Conservation (phyloP, 805 yeast species). For the Ogataea methanolica region DNA sequence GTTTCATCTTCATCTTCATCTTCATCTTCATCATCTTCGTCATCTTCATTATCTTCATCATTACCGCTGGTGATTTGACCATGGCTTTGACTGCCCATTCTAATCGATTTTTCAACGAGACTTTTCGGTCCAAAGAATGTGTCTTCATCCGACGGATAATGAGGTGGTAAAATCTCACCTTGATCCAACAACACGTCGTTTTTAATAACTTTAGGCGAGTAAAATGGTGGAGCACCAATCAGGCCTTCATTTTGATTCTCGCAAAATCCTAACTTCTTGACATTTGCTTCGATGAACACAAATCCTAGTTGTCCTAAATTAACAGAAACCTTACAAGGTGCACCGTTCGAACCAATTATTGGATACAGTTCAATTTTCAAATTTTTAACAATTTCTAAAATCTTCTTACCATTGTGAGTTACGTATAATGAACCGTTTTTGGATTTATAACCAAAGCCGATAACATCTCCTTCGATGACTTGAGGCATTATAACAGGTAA, state of each 20-base stretch:
- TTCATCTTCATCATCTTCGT: background rate
- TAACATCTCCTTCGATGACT: slow-evolving; percentile 46
- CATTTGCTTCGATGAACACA: slow-evolving; percentile 86
- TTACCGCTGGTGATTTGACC: background rate
- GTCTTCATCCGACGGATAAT: slow-evolving; percentile 58
- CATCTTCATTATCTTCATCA: background rate
- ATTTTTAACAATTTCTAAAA: slow-evolving; percentile 46
- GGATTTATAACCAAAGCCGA: slow-evolving; percentile 51
- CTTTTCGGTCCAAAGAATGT: slow-evolving; percentile 52
- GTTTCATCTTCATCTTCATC: background rate
- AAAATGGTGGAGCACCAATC: slow-evolving; percentile 36
- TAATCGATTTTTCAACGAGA: slow-evolving; percentile 7
- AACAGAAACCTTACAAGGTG: slow-evolving; percentile 47
- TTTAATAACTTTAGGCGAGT: slow-evolving; percentile 23
- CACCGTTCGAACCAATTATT: slow-evolving; percentile 47
- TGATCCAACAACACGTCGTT: slow-evolving; percentile 57
- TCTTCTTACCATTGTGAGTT: slow-evolving; percentile 52
- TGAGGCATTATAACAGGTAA: slow-evolving; percentile 44
- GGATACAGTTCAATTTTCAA: slow-evolving; percentile 48
- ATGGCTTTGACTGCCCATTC: background rate
- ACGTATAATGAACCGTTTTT: slow-evolving; percentile 45
- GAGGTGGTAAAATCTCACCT: slow-evolving; percentile 72
- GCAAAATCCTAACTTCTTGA: slow-evolving; percentile 52
- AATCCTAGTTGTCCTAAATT: slow-evolving; percentile 87
- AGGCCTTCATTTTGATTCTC: slow-evolving; percentile 40